phyloP scores from a whole-genome alignment of 2,329 filamentous ascomycete species.

The Coccinonectria pachysandricola region DNA sequence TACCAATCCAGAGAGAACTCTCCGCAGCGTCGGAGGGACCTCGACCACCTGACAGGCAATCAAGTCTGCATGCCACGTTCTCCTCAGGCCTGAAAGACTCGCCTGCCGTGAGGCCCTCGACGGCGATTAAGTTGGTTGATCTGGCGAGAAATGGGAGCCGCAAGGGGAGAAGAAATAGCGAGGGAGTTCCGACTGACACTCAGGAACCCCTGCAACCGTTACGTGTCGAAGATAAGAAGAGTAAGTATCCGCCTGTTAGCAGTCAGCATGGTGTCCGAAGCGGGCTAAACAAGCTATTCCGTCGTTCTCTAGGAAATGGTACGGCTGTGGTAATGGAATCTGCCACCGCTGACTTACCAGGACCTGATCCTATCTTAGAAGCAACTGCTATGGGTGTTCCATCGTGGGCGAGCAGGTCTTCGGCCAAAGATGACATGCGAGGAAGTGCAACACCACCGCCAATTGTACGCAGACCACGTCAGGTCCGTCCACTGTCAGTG shows the following conservation, averaged over 20 bases:
- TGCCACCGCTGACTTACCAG: conserved; percentile 4
- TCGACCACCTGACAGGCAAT: conserved; percentile 40
- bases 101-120: conserved; percentile 11
- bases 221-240: conserved; percentile 24
- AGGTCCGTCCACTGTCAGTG: conserved; percentile 18
- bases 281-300: conserved; percentile 41
- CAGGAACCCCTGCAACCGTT: conserved; percentile 13
- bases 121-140: too few species aligned
- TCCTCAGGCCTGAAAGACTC: conserved; percentile 16
- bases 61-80: conserved; percentile 41
- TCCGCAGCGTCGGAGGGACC: conserved; percentile 31
- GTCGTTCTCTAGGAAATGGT: conserved; percentile 37
- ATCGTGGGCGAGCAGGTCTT: conserved; percentile 28
- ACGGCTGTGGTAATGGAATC: conserved; percentile 10
- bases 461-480: conserved; percentile 37
- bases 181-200: conserved; percentile 19
- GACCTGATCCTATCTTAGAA: conserved; percentile 5
- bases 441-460: conserved; percentile 45
- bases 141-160: too few species aligned
- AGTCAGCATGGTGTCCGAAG: conserved; percentile 33
- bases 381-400: conserved; percentile 22
- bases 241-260: conserved; percentile 40
- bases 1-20: conserved; percentile 30
- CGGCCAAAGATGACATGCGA: conserved; percentile 30
- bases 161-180: too few species aligned